phyloP scores from a whole-genome alignment of 345 rosid genomes.

The Leavenworthia alabamica region DNA sequence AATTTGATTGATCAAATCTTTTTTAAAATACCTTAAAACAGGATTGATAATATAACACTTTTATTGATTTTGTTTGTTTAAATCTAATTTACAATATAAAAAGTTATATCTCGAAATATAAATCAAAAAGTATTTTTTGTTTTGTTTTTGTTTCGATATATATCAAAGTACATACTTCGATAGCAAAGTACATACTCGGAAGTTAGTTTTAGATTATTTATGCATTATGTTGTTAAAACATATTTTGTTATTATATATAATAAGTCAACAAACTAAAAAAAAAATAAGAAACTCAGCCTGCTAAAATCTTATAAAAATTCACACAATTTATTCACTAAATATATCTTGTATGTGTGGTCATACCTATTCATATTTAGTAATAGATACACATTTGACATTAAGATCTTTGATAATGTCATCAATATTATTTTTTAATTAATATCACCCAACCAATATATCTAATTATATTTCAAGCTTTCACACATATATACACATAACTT shows the following conservation, averaged over 20 bases:
- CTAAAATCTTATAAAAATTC: neutral
- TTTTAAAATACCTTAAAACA: too few relatives aligned
- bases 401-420: neutral
- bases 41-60: too few relatives aligned
- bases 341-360: neutral
- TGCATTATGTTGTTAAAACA: neutral
- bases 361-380: neutral
- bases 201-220: too few relatives aligned
- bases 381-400: slow-evolving; percentile 10
- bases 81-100: too few relatives aligned
- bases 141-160: too few relatives aligned
- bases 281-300: neutral
- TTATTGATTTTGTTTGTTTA: too few relatives aligned
- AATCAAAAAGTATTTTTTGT: too few relatives aligned
- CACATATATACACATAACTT: slow-evolving; percentile 10
- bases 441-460: neutral
- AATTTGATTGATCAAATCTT: too few relatives aligned
- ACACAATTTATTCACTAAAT: neutral
- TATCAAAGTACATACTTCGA: too few relatives aligned
- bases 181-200: too few relatives aligned
- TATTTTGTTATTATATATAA: neutral
- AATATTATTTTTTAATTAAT: neutral
- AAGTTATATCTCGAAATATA: too few relatives aligned
- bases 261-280: neutral
- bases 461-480: slow-evolving; percentile 6